phyloP scores from a whole-genome alignment of 768 basidiomycete genomes.

The Tylopilus sp. region DNA sequence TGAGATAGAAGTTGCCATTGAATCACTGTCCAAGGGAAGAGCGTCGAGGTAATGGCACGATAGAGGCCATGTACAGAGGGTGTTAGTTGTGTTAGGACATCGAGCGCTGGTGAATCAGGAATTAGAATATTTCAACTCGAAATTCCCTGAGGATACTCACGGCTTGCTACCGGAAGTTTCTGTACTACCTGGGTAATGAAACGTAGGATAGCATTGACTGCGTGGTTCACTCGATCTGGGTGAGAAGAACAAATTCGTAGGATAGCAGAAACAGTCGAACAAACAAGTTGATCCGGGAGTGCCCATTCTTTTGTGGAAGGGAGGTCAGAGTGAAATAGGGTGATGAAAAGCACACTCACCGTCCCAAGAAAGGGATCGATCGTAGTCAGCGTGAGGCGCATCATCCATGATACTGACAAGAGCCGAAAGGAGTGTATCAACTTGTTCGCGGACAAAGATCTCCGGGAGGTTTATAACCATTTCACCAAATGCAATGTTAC shows the following conservation, averaged over 20 bases:
- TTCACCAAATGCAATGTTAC: conserved; percentile 82
- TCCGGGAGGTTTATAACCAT: conserved; percentile 64
- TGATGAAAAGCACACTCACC: conserved; percentile 40
- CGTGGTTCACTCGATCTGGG: conserved; percentile 44
- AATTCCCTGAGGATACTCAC: conserved; percentile 38
- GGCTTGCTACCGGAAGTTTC: conserved; percentile 47
- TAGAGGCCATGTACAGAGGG: conserved; percentile 86
- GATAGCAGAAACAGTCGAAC: conserved; percentile 72
- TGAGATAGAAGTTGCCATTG: conserved; percentile 62
- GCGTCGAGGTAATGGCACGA: conserved; percentile 76
- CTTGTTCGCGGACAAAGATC: conserved; percentile 45
- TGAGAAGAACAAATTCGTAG: conserved; percentile 60
- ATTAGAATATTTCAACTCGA: neutral
- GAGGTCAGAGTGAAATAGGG: neutral
- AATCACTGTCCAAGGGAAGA: conserved; percentile 65
- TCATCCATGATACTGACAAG: conserved; percentile 69
- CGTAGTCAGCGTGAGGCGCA: conserved; percentile 74
- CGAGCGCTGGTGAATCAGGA: conserved; percentile 46
- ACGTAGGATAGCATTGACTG: conserved; percentile 55
- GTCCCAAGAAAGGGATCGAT: conserved; percentile 74
- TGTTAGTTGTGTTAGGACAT: conserved; percentile 68
- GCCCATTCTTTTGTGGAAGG: conserved; percentile 80
- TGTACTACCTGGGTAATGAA: conserved; percentile 59
- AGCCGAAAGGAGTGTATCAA: conserved; percentile 51
- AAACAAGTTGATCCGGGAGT: conserved; percentile 80